Conservation (phyloP, 129 eudicot species). For the Tanacetum coccineum region DNA sequence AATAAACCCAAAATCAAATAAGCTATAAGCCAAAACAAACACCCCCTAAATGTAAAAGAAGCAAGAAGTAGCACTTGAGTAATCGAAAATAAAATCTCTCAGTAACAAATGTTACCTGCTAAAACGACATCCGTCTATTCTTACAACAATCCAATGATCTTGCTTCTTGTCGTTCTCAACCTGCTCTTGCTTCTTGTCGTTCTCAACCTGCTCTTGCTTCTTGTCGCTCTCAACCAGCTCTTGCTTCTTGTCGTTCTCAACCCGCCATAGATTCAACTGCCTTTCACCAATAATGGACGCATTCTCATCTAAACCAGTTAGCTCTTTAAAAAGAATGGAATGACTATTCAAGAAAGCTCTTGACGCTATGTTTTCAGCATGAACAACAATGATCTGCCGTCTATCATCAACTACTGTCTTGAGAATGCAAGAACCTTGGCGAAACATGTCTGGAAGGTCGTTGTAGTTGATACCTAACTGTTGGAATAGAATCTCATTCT, state of each 20-base stretch:
- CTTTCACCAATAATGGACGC: slow-evolving; percentile 50
- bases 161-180: too few species aligned
- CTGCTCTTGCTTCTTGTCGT: slow-evolving; percentile 48
- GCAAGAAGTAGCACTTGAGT: too few species aligned
- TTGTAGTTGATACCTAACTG: slow-evolving; percentile 42
- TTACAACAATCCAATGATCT: slow-evolving; percentile 74
- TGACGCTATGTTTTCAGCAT: slow-evolving; percentile 62
- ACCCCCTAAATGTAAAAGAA: too few species aligned
- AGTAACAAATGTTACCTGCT: slow-evolving; percentile 68
- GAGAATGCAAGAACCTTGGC: slow-evolving; percentile 77
- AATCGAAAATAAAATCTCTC: too few species aligned
- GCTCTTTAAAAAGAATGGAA: slow-evolving; percentile 47
- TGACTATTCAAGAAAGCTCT: slow-evolving; percentile 71
- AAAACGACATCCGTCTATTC: slow-evolving; percentile 91
- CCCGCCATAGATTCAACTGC: slow-evolving; percentile 54
- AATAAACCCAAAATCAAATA: too few species aligned
- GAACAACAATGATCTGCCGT: slow-evolving; percentile 44
- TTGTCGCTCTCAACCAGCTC: too few species aligned
- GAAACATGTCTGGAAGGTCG: slow-evolving; percentile 62
- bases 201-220: too few species aligned
- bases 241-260: too few species aligned
- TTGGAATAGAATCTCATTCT: slow-evolving; percentile 46
- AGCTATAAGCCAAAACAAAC: too few species aligned
- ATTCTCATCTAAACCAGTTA: slow-evolving; percentile 49
- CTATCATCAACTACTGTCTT: slow-evolving; percentile 43